Conservation (phyloP, 768 basidiomycete species). For the Panaeolus cyanescens region DNA sequence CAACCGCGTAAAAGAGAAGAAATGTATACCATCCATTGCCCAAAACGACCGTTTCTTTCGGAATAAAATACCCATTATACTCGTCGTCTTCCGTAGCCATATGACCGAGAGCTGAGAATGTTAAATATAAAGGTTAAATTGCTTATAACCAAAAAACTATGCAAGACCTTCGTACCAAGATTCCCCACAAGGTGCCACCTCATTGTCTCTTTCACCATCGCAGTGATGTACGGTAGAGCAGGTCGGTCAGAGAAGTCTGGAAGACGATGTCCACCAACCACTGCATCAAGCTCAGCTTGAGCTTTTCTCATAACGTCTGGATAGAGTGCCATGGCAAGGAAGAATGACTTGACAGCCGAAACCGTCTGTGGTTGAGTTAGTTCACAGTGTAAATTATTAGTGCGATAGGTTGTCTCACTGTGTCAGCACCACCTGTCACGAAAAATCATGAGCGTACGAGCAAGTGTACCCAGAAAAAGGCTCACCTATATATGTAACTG, state of each 20-base stretch:
- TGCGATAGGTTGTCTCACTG: too few relatives aligned
- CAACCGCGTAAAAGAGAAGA: background rate
- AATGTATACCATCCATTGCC: constrained; percentile 32
- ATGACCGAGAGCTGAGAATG: background rate
- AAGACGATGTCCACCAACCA: constrained; percentile 17
- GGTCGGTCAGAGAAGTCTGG: constrained; percentile 21
- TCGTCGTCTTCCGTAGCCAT: background rate
- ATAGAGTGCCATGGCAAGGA: constrained; percentile 15
- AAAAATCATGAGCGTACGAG: background rate
- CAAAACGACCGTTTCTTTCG: constrained; percentile 25
- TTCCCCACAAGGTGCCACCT: constrained; percentile 8
- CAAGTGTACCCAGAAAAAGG: too few relatives aligned
- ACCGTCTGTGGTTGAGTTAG: background rate
- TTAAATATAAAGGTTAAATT: background rate
- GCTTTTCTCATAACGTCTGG: constrained; percentile 20
- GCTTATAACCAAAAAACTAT: too few relatives aligned
- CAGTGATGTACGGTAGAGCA: constrained; percentile 21
- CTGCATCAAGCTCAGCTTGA: constrained; percentile 24
- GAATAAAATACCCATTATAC: constrained; percentile 9
- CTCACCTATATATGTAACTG: background rate
- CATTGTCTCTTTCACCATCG: constrained; percentile 21
- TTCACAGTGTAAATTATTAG: background rate
- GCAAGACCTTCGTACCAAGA: background rate
- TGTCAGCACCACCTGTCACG: constrained; percentile 3
- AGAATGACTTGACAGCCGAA: constrained; percentile 9